Conservation (phyloP, 1,284 basidiomycete species). For the Pulchroboletus neoregius region DNA sequence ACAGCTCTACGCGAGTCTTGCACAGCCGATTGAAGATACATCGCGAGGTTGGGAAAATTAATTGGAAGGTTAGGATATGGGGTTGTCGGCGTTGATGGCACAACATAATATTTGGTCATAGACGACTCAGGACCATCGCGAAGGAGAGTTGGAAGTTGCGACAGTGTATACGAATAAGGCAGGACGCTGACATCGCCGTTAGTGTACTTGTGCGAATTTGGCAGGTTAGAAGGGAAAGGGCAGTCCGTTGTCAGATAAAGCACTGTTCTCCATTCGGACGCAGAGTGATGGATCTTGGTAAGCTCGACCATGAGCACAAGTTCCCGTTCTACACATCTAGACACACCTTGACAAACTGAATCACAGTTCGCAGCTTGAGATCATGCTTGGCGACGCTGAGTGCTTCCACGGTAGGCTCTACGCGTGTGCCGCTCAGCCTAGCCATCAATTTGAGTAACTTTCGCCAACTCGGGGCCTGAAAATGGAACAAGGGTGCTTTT, state of each 20-base stretch:
- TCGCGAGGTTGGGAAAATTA: slow-evolving; percentile 65
- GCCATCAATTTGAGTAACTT: slow-evolving; percentile 70
- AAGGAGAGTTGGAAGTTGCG: slow-evolving; percentile 54
- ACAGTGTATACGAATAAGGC: slow-evolving; percentile 67
- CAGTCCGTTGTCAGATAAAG: slow-evolving; percentile 73
- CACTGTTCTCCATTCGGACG: slow-evolving; percentile 64
- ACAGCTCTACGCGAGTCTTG: slow-evolving; percentile 59
- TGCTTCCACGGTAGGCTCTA: slow-evolving; percentile 67
- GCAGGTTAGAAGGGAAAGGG: slow-evolving; percentile 47
- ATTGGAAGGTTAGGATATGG: slow-evolving; percentile 70
- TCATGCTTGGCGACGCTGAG: slow-evolving; percentile 54
- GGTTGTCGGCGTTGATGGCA: slow-evolving; percentile 54
- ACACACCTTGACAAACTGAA: slow-evolving; percentile 69
- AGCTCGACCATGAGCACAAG: slow-evolving; percentile 3
- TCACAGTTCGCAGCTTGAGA: slow-evolving; percentile 61
- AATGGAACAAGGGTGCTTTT: slow-evolving; percentile 60
- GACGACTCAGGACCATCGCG: slow-evolving; percentile 57
- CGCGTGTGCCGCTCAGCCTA: slow-evolving; percentile 58
- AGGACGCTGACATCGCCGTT: slow-evolving; percentile 58
- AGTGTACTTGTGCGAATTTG: slow-evolving; percentile 45
- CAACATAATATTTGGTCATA: slow-evolving; percentile 64
- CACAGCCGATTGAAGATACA: slow-evolving; percentile 67
- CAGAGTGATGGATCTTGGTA: slow-evolving; percentile 52
- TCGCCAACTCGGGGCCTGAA: slow-evolving; percentile 70
- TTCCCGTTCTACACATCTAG: neutral